A percentile compares a stretch with the other conserved stretches of the same genome.
phyloP scores from a whole-genome alignment of 106 monocot species.

The Apostasia shenzhenica region DNA sequence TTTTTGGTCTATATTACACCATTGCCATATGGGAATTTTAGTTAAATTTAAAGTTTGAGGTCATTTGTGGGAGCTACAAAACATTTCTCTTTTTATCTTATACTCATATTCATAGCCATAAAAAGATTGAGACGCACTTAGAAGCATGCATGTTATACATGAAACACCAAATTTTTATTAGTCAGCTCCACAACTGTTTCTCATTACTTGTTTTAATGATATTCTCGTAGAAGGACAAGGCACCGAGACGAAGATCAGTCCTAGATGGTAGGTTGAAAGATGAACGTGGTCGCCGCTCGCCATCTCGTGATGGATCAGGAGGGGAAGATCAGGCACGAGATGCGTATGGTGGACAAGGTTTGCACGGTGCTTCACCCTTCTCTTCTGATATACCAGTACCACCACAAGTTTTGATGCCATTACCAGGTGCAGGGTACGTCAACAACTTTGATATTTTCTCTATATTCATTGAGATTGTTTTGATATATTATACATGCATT shows the following conservation, averaged over 20 bases:
- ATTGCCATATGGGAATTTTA: too few relatives aligned
- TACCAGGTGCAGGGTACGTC: slow-evolving; percentile 92
- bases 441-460: neutral
- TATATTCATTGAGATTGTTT: neutral
- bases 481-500: neutral
- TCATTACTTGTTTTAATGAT: neutral
- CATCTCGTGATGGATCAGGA: slow-evolving; percentile 36
- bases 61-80: too few relatives aligned
- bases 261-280: slow-evolving; percentile 61
- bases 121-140: too few relatives aligned
- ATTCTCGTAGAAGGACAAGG: slow-evolving; percentile 45
- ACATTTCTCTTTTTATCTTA: too few relatives aligned
- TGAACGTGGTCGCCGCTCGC: slow-evolving; percentile 66
- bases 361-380: slow-evolving; percentile 59
- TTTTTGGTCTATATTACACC: too few relatives aligned
- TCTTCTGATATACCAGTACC: slow-evolving; percentile 67
- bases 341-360: slow-evolving; percentile 55
- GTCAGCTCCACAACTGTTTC: neutral
- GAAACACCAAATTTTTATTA: too few relatives aligned
- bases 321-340: slow-evolving; percentile 58
- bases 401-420: slow-evolving; percentile 90
- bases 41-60: too few relatives aligned
- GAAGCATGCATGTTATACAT: too few relatives aligned
- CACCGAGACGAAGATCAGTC: slow-evolving; percentile 38
- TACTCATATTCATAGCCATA: too few relatives aligned